A percentile compares a stretch with the other conserved stretches of the same genome.
phyloP scores from a whole-genome alignment of 2,329 filamentous ascomycete genomes.

The Myriosclerotinia scirpicola region DNA sequence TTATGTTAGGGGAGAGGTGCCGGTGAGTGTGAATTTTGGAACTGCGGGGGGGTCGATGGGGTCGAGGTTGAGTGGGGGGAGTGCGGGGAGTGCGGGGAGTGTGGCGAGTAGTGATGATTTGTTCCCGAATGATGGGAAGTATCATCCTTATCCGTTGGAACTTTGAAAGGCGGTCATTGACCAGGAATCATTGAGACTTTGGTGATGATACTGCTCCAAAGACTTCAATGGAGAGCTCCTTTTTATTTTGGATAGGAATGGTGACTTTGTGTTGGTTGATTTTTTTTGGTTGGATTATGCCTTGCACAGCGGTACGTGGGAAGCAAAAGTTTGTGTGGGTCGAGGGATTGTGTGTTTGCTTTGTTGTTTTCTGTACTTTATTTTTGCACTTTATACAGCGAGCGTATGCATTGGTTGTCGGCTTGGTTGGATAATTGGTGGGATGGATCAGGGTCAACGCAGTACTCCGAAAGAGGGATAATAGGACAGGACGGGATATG shows the following conservation, averaged over 20 bases:
- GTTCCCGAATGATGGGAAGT: constrained; percentile 35
- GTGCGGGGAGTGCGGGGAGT: neutral
- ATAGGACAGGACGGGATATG: neutral
- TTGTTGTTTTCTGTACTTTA: neutral
- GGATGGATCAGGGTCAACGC: neutral
- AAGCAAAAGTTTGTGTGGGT: neutral
- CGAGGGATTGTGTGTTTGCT: neutral
- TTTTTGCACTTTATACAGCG: neutral
- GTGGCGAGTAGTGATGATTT: constrained; percentile 2
- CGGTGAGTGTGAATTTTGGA: neutral
- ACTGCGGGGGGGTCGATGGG: neutral
- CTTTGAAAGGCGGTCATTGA: neutral
- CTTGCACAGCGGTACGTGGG: neutral
- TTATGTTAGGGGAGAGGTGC: constrained; percentile 18
- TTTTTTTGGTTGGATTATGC: neutral
- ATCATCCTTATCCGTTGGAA: constrained; percentile 31
- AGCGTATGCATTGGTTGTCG: neutral
- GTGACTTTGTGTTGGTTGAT: neutral
- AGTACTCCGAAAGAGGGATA: neutral
- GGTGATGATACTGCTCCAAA: no score
- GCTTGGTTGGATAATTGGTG: neutral
- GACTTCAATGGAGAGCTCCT: no score
- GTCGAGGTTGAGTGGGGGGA: constrained; percentile 9
- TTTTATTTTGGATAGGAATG: no score
- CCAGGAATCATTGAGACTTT: no score